A percentile compares a stretch with the other conserved stretches of the same genome.
Conservation (phyloP, 1,284 basidiomycete genomes). For the Trichosporon coremiiforme region DNA sequence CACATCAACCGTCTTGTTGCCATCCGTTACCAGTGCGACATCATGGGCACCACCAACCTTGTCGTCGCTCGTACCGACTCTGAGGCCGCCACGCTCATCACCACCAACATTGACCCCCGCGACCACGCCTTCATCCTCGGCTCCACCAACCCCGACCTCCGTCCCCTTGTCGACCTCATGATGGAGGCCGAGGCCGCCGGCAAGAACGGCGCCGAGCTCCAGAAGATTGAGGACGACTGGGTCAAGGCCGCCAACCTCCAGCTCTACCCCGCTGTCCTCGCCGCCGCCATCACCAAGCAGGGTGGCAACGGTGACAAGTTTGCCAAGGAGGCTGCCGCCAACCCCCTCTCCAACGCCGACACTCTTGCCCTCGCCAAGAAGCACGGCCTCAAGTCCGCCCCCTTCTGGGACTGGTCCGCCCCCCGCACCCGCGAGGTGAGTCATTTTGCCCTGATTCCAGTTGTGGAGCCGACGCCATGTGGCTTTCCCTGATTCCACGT, state of each 20-base stretch:
- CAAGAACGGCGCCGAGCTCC: constrained; percentile 75
- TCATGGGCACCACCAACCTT: constrained; percentile 76
- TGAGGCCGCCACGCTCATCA: constrained; percentile 93
- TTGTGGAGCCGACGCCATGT: constrained; percentile 25
- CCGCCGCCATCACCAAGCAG: constrained; percentile 70
- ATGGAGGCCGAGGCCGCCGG: constrained; percentile 77
- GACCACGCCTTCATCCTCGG: constrained; percentile 97
- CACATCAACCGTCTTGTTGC: constrained; percentile 78
- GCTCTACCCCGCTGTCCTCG: constrained; percentile 75
- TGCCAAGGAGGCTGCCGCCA: constrained; percentile 37
- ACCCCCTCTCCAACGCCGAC: constrained; percentile 67
- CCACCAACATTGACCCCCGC: constrained; percentile 92
- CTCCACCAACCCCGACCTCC: constrained; percentile 71
- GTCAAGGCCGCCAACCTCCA: constrained; percentile 71
- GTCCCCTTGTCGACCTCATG: constrained; percentile 79
- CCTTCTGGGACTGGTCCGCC: constrained; percentile 88
- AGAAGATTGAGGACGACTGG: constrained; percentile 89
- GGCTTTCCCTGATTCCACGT: not conserved
- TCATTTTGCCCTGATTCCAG: not conserved
- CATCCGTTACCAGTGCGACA: constrained; percentile 75
- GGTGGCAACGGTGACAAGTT: constrained; percentile 57
- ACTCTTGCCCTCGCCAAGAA: constrained; percentile 77
- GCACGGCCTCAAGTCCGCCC: constrained; percentile 68
- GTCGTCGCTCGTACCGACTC: constrained; percentile 75
- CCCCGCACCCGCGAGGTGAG: constrained; percentile 78